Evolutionary conservation across 805 yeast genomes (phyloP), one percentile per base, ranked within the genome.

Genomic region (Ogataea thermomethanolica): DNA sequence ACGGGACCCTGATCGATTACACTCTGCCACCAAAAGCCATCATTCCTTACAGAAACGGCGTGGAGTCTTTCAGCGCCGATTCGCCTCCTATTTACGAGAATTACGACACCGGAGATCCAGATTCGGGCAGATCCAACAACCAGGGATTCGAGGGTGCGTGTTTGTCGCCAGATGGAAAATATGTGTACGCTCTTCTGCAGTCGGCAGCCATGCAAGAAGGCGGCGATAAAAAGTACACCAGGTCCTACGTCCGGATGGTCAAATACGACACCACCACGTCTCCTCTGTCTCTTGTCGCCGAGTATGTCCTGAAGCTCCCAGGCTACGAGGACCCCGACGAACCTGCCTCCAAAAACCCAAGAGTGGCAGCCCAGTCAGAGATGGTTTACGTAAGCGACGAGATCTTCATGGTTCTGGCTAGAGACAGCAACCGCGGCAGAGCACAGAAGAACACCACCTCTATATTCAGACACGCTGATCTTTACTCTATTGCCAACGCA

Each of bases 71-170:
- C 33, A 54, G 61, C 7, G 60, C 64, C 7, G 49, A 55, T 29
- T 52, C 55, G 39, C 50, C 60, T 1, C 61, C 63, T 14, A 34
- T 43, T n/a, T 58, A 52, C 39, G 59, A 48, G 37, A 21, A 26
- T n/a, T 43, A 48, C 24, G 55, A 52, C 34, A 24, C 37, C 12
- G 53, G 51, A n/a, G 55, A 48, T 24, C 57, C 54, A 29, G 57
- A 56, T 34, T 44, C 56, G 11, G 65, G 65, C 17, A 50, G 65
- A 46, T 41, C 51, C n/a, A 36, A 44, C 29, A 61, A 61, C 38
- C 56, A 57, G 35, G 65, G 65, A 34, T 61, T 56, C 35, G 65
- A 61, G 49, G 64, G 64, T 24, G 41, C 50, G 35, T 48, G 59
- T 29, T 22, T 59, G 12, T 52, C 64, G 14, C 58, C 65, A 15